Base-by-base conservation (phyloP, 352 stramenopile species). In the Lagenidium giganteum region DNA sequence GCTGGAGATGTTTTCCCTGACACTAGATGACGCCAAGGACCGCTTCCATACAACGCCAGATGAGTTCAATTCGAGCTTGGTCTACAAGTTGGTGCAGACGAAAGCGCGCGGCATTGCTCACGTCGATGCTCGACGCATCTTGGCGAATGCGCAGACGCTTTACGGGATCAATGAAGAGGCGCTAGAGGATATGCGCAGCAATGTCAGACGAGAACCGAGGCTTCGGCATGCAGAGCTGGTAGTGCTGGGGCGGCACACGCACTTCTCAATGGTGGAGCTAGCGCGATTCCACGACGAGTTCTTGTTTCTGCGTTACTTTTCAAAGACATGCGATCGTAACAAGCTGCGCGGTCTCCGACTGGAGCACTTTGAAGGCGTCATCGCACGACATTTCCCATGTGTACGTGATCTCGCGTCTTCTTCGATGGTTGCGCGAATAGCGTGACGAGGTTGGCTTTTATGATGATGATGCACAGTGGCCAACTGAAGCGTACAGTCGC, bases 51-150 rank as follows among this genome's bases (percentile, higher is more conserved):
- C n/a, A n/a, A n/a, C n/a, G n/a, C n/a, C n/a, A n/a, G n/a, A n/a
- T n/a, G n/a, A 47, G 32, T 8, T 35, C 42, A 12, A 88, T 25
- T 72, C 76, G 0, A 86, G 76, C 16, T 86, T 67, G 38, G 54
- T 82, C 23, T 88, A 88, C 57, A 82, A 88, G 32, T 70, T 81
- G 31, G 68, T 83, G 20, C 27, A 86, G 8, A 23, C 52, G 8
- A 62, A n/a, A n/a, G n/a, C n/a, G n/a, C n/a, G n/a, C n/a, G n/a
- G n/a, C n/a, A n/a, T n/a, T n/a, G n/a, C n/a, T n/a, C 30, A 65
- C 35, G 37, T 70, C 48, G 16, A 64, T 32, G 51, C 61, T 42
- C 42, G 17, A 54, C 14, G 44, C n/a, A 38, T 84, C 4, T 51
- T 80, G 14, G 44, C 58, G 2, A 49, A 81, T 26, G 72, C 59